phyloP scores from a whole-genome alignment of 352 stramenopile species.

The Thraustotheca clavata region DNA sequence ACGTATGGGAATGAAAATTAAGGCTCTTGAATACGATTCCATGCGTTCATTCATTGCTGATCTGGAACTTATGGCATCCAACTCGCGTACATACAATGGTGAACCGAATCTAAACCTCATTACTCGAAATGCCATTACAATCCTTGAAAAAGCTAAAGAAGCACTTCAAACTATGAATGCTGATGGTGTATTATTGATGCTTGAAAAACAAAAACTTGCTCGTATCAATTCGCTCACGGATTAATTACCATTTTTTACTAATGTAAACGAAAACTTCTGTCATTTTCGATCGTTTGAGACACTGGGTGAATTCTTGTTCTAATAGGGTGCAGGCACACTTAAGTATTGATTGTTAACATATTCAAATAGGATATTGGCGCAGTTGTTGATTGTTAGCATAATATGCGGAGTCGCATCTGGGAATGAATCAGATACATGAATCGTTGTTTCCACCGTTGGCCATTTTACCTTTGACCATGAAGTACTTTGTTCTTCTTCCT shows the following conservation, averaged over 20 bases:
- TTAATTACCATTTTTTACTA: no score
- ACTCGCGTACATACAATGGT: constrained; percentile 77
- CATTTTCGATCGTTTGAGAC: no score
- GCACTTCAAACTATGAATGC: constrained; percentile 56
- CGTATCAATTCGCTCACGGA: constrained; percentile 16
- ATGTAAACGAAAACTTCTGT: no score
- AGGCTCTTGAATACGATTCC: constrained; percentile 58
- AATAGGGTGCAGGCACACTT: no score
- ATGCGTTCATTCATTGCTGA: constrained; percentile 83
- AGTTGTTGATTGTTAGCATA: no score
- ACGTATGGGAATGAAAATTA: constrained; percentile 56
- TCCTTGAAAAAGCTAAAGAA: constrained; percentile 67
- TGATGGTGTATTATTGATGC: constrained; percentile 30
- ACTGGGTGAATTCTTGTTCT: no score
- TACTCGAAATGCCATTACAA: constrained; percentile 64
- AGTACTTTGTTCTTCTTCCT: not conserved
- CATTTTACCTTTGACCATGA: no score
- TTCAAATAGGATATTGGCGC: no score
- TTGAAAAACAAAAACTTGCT: constrained; percentile 18
- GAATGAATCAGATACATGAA: no score
- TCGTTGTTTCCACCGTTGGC: no score
- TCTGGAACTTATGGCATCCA: constrained; percentile 78
- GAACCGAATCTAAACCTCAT: constrained; percentile 60
- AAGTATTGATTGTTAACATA: no score
- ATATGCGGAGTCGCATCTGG: no score